Base-by-base conservation (phyloP, 805 yeast genomes). In the Monosporozyma unispora region DNA sequence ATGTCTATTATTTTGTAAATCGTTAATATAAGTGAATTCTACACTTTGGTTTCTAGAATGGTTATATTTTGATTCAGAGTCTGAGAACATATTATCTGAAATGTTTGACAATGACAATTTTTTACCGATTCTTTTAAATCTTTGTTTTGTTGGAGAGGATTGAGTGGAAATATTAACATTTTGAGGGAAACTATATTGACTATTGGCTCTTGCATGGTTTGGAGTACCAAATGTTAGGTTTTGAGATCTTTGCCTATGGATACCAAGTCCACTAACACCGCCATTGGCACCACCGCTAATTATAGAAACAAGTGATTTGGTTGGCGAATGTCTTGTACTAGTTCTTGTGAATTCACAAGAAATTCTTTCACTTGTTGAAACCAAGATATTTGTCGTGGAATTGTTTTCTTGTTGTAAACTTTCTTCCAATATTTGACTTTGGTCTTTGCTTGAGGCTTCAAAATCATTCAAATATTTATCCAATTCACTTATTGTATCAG, bases 271-370 rank as follows among this genome's bases (percentile, higher is more conserved):
- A 9, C 47, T 47, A n/a, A 31, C 35, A 12, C 35, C 33, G 14
- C 14, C 42, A 12, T 39, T 39, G 6, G 42, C 42, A 10, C 42
- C 42, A 10, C 62, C 56, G 28, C 65, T 60, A 12, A 60, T 52
- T 14, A 62, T 55, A 0, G 69, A 65, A 9, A 55, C 55, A 23
- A 65, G 51, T 10, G 69, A 65, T 54, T 65, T 65, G 1, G 68
- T 63, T 27, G 69, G 69, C 1, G 69, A 65, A 50, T 65, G 68
- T 33, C 56, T 53, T 16, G 58, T 52, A 16, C 48, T 53, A 4
- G 54, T 45, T 44, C 57, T 51, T 2, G 52, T 43, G 28, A 56
- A 27, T 6, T 55, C 62, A 35, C 45, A 55, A 2, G 60, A 51
- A 6, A 50, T 33, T 3, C 49, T 44, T 22, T 52, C 56, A 5